Base-by-base conservation (phyloP, 768 basidiomycete species). In the Psilocybe tampanensis region DNA sequence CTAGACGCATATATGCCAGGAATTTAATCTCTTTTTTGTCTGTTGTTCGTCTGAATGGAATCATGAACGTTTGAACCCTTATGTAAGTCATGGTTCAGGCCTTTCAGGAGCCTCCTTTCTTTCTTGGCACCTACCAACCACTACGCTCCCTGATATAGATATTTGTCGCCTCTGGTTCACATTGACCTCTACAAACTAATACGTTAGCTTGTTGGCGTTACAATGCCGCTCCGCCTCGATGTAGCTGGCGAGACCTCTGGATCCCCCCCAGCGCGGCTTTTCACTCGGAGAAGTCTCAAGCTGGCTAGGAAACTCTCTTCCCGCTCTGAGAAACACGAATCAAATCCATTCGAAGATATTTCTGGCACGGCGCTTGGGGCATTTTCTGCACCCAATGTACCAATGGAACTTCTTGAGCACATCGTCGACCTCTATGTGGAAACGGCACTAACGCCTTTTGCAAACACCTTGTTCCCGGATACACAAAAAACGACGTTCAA, bases 321-420 rank as follows among this genome's bases (percentile, higher is more conserved):
- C 36, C 49, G 18, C 11, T 26, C 29, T 21, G 18, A 44, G 19
- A n/a, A 24, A 34, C 22, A 26, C 3, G 24, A 21, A 32, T 17
- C n/a, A 41, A n/a, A 18, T n/a, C 17, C 29, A 22, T 5, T n/a
- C 36, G 36, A 39, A 13, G 36, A 5, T 15, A 13, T n/a, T 26
- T 36, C 23, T 48, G 33, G 17, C 9, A n/a, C 21, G 13, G 24
- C 11, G 1, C 21, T n/a, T 13, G 36, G 6, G 36, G 12, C 36
- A 5, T 15, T 15, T 39, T 39, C 64, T 8, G 60, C 65, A 43
- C 70, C 70, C 21, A 63, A 67, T 39, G 53, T 77, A 26, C 77
- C 77, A 8, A 65, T 61, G 21, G 77, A 79, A 66, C 53, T 77
- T 1, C 54, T 77, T 17, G 76, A 77, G 52, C 59, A 61, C 9